phyloP scores from a whole-genome alignment of 1,139 yeast species.

The Yamadazyma mexicana region DNA sequence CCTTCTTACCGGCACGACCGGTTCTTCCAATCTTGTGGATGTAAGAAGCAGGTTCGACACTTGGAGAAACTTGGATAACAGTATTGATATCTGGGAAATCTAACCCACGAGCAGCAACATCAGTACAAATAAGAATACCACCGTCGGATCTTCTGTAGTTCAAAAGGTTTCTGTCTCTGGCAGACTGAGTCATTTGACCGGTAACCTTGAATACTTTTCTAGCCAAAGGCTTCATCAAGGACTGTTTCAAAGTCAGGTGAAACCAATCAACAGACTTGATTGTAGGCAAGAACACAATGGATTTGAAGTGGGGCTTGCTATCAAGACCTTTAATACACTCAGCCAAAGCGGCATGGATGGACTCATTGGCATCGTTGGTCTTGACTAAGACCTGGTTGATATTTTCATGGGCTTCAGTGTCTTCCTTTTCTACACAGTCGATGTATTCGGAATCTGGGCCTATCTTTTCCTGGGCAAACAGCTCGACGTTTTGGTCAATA shows the following conservation, averaged over 20 bases:
- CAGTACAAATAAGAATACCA: constrained; percentile 77
- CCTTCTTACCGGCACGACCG: constrained; percentile 87
- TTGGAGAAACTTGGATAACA: constrained; percentile 79
- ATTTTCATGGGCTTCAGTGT: constrained; percentile 77
- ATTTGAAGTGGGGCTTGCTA: constrained; percentile 51
- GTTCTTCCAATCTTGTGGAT: constrained; percentile 96
- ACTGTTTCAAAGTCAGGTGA: constrained; percentile 17
- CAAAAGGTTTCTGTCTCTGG: constrained; percentile 59
- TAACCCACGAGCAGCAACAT: constrained; percentile 96
- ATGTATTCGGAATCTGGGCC: constrained; percentile 64
- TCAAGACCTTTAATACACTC: constrained; percentile 31
- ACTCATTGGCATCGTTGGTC: constrained; percentile 49
- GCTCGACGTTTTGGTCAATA: constrained; percentile 63
- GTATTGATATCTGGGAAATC: constrained; percentile 85
- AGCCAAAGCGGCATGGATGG: constrained; percentile 53
- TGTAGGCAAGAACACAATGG: constrained; percentile 82
- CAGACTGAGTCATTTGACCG: constrained; percentile 69
- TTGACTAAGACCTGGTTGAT: constrained; percentile 66
- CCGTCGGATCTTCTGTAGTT: constrained; percentile 50
- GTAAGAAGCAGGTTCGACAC: constrained; percentile 72
- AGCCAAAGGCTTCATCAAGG: constrained; percentile 11
- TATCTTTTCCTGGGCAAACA: constrained; percentile 65
- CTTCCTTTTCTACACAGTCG: constrained; percentile 75
- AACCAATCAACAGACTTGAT: constrained; percentile 61
- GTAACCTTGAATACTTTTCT: constrained; percentile 40